These are phyloP conservation scores for Plasmodium berghei DNA, from an alignment of 169 alveolate genomes.

Conservation along the genomic window DNA sequence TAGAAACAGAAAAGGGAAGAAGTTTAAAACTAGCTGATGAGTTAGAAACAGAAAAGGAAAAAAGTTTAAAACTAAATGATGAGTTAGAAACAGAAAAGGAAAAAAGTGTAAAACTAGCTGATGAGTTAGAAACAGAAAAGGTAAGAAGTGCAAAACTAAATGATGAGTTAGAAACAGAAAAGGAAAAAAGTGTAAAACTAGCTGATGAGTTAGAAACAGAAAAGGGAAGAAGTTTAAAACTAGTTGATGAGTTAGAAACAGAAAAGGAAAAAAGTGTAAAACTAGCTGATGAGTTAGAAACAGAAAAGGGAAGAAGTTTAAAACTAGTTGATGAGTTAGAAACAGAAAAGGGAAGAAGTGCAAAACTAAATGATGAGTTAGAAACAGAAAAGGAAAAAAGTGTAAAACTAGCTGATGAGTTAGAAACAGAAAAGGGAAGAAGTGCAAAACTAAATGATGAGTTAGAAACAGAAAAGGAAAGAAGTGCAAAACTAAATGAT, in stretches of 20 bases:
- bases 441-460: conserved; percentile 11
- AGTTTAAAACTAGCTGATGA: not conserved
- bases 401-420: conserved; percentile 3
- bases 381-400: conserved; percentile 8
- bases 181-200: not conserved
- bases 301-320: not conserved
- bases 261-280: not conserved
- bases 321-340: conserved; percentile 26
- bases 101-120: not conserved
- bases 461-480: conserved; percentile 36
- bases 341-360: conserved; percentile 2
- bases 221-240: not conserved
- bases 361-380: conserved; percentile 1
- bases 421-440: conserved; percentile 25
- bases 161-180: not conserved
- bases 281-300: not conserved
- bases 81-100: conserved; percentile 10
- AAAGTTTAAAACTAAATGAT: not conserved
- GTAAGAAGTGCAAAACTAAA: not conserved
- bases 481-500: not conserved
- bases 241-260: not conserved
- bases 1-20: conserved; percentile 12
- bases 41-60: conserved; percentile 16
- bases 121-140: conserved; percentile 1
- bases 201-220: not conserved